phyloP scores from a whole-genome alignment of 1,284 basidiomycete genomes.

The Leccinum holopus region DNA sequence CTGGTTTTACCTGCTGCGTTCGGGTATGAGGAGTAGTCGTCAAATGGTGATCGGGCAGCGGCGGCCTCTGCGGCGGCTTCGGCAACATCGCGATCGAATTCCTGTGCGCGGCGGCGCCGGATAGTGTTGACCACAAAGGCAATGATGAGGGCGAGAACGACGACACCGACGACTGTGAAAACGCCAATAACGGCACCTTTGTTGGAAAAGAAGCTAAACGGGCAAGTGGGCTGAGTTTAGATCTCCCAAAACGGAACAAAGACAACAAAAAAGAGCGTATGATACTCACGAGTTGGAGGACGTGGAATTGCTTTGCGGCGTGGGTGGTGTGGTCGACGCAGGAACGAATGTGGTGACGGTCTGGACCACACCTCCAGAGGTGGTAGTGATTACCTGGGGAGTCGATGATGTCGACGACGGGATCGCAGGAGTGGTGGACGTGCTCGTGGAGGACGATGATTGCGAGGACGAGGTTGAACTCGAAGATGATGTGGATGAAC shows the following conservation, averaged over 20 bases:
- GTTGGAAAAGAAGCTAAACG: slow-evolving; percentile 66
- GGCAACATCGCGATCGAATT: slow-evolving; percentile 68
- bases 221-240: slow-evolving; percentile 11
- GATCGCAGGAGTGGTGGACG: background rate
- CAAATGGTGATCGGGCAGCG: slow-evolving; percentile 49
- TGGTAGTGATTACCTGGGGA: slow-evolving; percentile 13
- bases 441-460: slow-evolving; percentile 10
- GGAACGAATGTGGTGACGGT: slow-evolving; percentile 16
- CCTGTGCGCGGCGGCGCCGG: slow-evolving; percentile 59
- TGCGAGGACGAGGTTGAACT: background rate
- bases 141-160: slow-evolving; percentile 51
- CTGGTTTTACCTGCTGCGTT: slow-evolving; percentile 20
- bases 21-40: slow-evolving; percentile 33
- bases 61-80: slow-evolving; percentile 61
- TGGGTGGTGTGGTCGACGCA: background rate
- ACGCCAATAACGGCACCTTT: slow-evolving; percentile 68
- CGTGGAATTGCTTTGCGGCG: background rate
- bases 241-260: background rate
- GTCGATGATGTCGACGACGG: background rate
- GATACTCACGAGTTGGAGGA: slow-evolving; percentile 28
- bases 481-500: background rate
- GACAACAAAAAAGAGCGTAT: background rate
- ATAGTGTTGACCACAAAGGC: slow-evolving; percentile 52
- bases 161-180: slow-evolving; percentile 65
- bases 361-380: slow-evolving; percentile 2